A percentile compares a stretch with the other conserved stretches of the same genome.
These are phyloP conservation scores for Boletus sp. DNA, from an alignment of 768 basidiomycete genomes.

Conservation along the genomic window DNA sequence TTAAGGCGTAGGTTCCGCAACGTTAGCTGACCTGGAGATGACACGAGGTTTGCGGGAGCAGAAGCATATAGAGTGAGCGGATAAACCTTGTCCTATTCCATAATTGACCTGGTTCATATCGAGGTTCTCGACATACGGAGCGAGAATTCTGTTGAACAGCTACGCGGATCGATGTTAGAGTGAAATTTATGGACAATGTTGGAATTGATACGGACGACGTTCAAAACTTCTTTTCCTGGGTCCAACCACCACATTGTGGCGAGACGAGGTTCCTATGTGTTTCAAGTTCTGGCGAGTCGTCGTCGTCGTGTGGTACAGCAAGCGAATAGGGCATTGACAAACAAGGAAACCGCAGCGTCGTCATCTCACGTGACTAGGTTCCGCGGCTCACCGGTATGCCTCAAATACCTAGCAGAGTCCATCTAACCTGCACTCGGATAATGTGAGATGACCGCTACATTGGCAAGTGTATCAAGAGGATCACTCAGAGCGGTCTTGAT, in stretches of 20 bases:
- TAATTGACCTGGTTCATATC: constrained; percentile 94
- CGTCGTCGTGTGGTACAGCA: background rate
- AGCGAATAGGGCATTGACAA: constrained; percentile 32
- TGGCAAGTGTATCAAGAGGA: too few species aligned
- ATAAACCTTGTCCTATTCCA: constrained; percentile 79
- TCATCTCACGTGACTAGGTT: constrained; percentile 27
- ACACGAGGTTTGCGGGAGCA: constrained; percentile 5
- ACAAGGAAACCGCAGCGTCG: constrained; percentile 19
- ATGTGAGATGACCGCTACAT: too few species aligned
- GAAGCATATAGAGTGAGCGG: background rate
- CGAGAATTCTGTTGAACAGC: constrained; percentile 89
- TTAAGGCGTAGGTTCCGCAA: constrained; percentile 83
- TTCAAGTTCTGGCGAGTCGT: background rate
- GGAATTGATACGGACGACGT: constrained; percentile 47
- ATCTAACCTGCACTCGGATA: too few species aligned
- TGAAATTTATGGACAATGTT: background rate
- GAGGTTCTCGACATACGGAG: constrained; percentile 94
- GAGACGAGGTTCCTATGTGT: background rate
- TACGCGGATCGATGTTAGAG: constrained; percentile 16
- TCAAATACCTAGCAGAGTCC: too few species aligned
- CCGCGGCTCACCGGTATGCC: background rate
- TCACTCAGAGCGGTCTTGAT: too few species aligned
- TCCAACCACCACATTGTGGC: constrained; percentile 81
- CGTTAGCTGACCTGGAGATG: constrained; percentile 61
- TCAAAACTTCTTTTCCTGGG: constrained; percentile 80